Base-by-base conservation (phyloP, 1,284 basidiomycete species). In the Tilletia caries region DNA sequence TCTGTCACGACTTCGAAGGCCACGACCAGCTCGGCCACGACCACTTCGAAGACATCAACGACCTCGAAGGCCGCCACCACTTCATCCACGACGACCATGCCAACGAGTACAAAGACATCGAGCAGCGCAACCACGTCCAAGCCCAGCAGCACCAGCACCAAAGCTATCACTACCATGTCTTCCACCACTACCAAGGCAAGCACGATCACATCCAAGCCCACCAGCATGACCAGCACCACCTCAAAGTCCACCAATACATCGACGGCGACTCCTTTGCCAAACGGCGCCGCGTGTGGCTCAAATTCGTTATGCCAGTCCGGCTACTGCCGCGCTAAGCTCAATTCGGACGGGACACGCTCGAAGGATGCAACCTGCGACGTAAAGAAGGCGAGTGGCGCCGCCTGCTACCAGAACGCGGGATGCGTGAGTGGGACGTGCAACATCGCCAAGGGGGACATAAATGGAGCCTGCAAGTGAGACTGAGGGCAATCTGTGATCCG, bases 1-100 rank as follows among this genome's bases (percentile, higher is more conserved):
- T n/a, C n/a, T n/a, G n/a, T n/a, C n/a, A 68, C 20, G 37, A 34
- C n/a, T 54, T 68, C 27, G 79, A 15, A 41, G 37, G 15, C 10
- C 37, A 41, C 10, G 10, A 41, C 37, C 37, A 41, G 37, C 37
- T n/a, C n/a, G n/a, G n/a, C n/a, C n/a, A 41, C 37, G 37, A 41
- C 37, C 15, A 10, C 37, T 41, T 41, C 37, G 8, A 41, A 41
- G 37, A 54, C 25, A 13, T 15, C 23, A 15, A 27, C 52, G 25
- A 54, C 52, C 52, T 27, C 23, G 12, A 27, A 15, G 23, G 27
- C 25, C 23, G 13, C 23, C 15, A 27, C 12, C 25, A 50, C 46
- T 3, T 13, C 13, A 6, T n/a, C 48, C 1, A 50, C 10, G 10
- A 50, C 48, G 25, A 8, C 48, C 18, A n/a, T 1, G 2, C 1